Evolutionary conservation across 1,284 basidiomycete species (phyloP).

Genomic region (Leccinum insigne): DNA sequence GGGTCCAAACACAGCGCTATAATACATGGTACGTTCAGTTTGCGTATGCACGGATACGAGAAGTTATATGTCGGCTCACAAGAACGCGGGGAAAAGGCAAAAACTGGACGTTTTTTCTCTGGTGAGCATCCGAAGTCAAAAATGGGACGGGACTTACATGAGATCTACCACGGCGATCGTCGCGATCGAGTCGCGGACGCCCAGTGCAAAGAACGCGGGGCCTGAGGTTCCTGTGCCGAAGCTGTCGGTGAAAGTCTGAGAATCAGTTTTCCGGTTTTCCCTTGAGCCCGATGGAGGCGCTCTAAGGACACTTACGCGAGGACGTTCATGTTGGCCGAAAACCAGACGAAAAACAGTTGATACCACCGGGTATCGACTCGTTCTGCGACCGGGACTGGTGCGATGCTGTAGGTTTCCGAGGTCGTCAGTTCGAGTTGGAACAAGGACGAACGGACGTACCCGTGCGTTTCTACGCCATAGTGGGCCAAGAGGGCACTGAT

Average conservation of each 20-base stretch:
- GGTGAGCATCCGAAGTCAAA: not conserved
- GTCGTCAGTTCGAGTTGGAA: not conserved
- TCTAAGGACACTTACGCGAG: constrained; percentile 40
- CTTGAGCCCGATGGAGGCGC: too few species aligned
- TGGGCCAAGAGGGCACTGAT: constrained; percentile 20
- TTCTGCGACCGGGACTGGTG: constrained; percentile 46
- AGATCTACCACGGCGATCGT: constrained; percentile 55
- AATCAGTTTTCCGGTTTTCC: not conserved
- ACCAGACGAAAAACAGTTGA: constrained; percentile 69
- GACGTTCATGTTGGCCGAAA: constrained; percentile 63
- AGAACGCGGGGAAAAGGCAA: constrained; percentile 49
- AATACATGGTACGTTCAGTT: constrained; percentile 5
- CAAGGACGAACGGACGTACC: constrained; percentile 26
- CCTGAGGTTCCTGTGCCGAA: constrained; percentile 59
- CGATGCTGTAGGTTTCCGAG: constrained; percentile 39
- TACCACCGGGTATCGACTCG: constrained; percentile 54
- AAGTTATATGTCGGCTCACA: constrained; percentile 41
- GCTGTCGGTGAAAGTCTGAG: constrained; percentile 26
- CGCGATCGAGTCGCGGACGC: constrained; percentile 51
- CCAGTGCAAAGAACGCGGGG: constrained; percentile 57
- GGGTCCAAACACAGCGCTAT: constrained; percentile 58
- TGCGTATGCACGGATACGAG: not conserved
- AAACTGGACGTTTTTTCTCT: constrained; percentile 8
- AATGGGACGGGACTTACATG: constrained; percentile 40
- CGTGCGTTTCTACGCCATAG: constrained; percentile 39